A percentile compares a stretch with the other conserved stretches of the same genome.
Conservation (phyloP, 2,329 filamentous ascomycete genomes). For the Ciborinia camelliae region DNA sequence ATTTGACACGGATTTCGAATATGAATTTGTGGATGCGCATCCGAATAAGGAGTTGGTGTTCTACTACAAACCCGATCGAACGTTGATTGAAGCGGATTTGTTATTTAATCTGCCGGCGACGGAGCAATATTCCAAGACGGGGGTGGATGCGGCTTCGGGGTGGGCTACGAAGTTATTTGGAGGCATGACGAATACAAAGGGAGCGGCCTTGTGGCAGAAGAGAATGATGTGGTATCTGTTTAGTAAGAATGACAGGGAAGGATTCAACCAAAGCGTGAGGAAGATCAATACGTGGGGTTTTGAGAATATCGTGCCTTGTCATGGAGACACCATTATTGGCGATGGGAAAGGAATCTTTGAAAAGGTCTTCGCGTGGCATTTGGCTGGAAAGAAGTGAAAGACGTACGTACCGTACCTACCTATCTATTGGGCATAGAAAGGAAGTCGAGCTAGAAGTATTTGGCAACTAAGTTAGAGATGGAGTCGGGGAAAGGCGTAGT, state of each 20-base stretch:
- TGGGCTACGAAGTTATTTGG: constrained; percentile 56
- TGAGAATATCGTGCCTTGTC: constrained; percentile 80
- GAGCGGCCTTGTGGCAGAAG: constrained; percentile 69
- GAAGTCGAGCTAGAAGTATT: neutral
- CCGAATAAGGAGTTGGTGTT: constrained; percentile 86
- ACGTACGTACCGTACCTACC: no score
- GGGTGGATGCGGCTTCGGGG: constrained; percentile 52
- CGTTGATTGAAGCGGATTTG: constrained; percentile 84
- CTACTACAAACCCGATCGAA: constrained; percentile 71
- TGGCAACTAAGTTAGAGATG: neutral
- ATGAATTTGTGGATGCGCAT: constrained; percentile 78
- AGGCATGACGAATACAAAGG: constrained; percentile 57
- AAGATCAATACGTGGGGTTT: constrained; percentile 81
- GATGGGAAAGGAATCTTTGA: constrained; percentile 70
- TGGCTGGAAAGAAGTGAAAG: constrained; percentile 45
- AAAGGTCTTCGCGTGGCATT: constrained; percentile 80
- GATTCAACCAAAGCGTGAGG: constrained; percentile 66
- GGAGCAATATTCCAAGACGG: constrained; percentile 73
- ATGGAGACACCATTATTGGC: constrained; percentile 82
- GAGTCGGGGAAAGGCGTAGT: neutral
- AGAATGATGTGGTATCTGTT: constrained; percentile 77
- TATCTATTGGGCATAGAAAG: neutral
- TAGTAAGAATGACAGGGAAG: constrained; percentile 56
- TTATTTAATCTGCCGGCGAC: constrained; percentile 85
- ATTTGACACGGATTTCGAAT: constrained; percentile 83